phyloP scores from a whole-genome alignment of 345 rosid genomes.

The Fremontodendron californicum region DNA sequence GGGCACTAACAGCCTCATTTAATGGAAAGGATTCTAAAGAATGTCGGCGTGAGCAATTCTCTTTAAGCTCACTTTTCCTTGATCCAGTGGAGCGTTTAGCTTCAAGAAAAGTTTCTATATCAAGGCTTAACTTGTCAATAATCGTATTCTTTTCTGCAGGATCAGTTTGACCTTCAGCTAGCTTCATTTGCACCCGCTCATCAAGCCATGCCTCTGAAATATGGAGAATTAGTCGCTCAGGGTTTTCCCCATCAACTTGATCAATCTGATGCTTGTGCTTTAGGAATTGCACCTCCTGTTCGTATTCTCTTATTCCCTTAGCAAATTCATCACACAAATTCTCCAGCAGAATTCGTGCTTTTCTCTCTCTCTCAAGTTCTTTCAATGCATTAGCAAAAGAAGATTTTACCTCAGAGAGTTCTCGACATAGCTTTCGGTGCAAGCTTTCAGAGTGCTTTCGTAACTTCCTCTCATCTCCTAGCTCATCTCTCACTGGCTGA shows the following conservation, averaged over 20 bases:
- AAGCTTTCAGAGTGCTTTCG: constrained; percentile 65
- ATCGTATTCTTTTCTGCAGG: constrained; percentile 35
- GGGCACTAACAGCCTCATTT: constrained; percentile 55
- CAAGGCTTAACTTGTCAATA: constrained; percentile 53
- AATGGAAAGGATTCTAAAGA: constrained; percentile 59
- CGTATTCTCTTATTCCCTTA: constrained; percentile 67
- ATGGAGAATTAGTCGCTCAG: constrained; percentile 61
- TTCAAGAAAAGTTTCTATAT: constrained; percentile 55
- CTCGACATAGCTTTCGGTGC: constrained; percentile 63
- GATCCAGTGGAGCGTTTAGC: constrained; percentile 28
- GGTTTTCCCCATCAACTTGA: constrained; percentile 35
- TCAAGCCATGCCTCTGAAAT: constrained; percentile 90
- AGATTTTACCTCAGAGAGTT: constrained; percentile 58
- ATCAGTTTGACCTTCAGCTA: constrained; percentile 40
- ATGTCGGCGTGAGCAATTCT: constrained; percentile 25
- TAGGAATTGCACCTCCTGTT: constrained; percentile 48
- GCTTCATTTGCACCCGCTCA: constrained; percentile 71
- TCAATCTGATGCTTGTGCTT: constrained; percentile 47
- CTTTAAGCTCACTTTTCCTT: constrained; percentile 31
- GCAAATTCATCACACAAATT: constrained; percentile 92
- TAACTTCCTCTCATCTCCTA: constrained; percentile 16
- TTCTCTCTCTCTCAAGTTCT: constrained; percentile 75
- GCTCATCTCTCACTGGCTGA: constrained; percentile 12
- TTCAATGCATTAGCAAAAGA: constrained; percentile 54
- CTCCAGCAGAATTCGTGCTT: constrained; percentile 61